Percentiles rank a stretch among this genome's conserved stretches.
Evolutionary conservation across 257 asterid genomes (phyloP).

Genomic region (Paraleonurus japonicus): DNA sequence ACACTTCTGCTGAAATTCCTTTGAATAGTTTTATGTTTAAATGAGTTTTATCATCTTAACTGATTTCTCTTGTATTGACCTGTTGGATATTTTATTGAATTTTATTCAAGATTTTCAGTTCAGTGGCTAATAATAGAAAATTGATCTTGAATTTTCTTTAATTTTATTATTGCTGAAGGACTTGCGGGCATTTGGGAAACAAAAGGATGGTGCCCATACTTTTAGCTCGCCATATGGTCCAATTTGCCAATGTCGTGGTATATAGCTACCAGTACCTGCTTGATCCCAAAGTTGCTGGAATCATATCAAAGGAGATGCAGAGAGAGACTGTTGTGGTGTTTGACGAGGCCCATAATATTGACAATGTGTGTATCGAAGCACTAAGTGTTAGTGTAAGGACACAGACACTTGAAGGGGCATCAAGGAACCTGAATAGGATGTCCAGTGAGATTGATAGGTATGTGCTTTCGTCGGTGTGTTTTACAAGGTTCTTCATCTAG

Average conservation of each 20-base stretch:
- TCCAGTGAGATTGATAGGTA: constrained; percentile 91
- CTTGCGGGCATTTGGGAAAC: constrained; percentile 75
- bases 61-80: constrained; percentile 12
- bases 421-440: constrained; percentile 86
- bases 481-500: background rate
- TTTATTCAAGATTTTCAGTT: constrained; percentile 1
- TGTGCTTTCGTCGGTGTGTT: constrained; percentile 15
- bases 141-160: constrained; percentile 20
- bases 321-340: constrained; percentile 94
- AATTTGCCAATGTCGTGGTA: constrained; percentile 90
- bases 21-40: background rate
- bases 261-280: constrained; percentile 96
- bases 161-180: constrained; percentile 46
- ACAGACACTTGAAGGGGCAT: constrained; percentile 98
- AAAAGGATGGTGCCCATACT: constrained; percentile 97
- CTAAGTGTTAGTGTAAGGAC: constrained; percentile 91
- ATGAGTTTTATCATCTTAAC: background rate
- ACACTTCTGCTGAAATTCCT: constrained; percentile 2
- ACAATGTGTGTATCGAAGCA: constrained; percentile 97
- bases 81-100: constrained; percentile 5
- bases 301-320: constrained; percentile 98
- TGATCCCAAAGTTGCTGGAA: constrained; percentile 97
- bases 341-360: constrained; percentile 98
- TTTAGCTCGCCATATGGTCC: constrained; percentile 94
- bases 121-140: background rate